These are phyloP conservation scores for Aspergillus transmontanensis DNA, from an alignment of 2,329 filamentous ascomycete species.

Conservation along the genomic window DNA sequence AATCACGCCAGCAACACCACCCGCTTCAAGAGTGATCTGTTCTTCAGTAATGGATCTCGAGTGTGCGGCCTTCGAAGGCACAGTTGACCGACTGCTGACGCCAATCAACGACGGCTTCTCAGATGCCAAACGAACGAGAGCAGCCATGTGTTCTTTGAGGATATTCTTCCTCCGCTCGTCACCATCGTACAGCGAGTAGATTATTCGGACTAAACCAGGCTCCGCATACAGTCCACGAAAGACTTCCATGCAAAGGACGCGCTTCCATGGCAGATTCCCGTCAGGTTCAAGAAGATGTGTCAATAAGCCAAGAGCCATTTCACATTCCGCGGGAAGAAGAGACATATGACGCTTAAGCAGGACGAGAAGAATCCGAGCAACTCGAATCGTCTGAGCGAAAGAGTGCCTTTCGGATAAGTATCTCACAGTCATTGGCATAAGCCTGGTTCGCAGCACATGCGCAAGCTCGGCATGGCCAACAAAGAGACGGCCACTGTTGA, in stretches of 20 bases:
- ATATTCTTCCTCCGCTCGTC: constrained; percentile 72
- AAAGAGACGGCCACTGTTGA: constrained; percentile 82
- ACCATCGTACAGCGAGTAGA: constrained; percentile 79
- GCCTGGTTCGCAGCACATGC: constrained; percentile 71
- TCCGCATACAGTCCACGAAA: constrained; percentile 85
- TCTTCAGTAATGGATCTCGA: constrained; percentile 66
- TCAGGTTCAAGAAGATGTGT: constrained; percentile 90
- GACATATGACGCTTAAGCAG: constrained; percentile 76
- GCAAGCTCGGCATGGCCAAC: constrained; percentile 76
- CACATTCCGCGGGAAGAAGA: constrained; percentile 75
- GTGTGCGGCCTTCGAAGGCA: constrained; percentile 66
- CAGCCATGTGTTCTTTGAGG: constrained; percentile 78
- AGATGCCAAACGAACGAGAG: constrained; percentile 88
- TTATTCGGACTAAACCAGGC: constrained; percentile 72
- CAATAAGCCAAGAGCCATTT: constrained; percentile 77
- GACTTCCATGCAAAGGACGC: constrained; percentile 87
- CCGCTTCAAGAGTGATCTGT: constrained; percentile 85
- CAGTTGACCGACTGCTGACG: constrained; percentile 82
- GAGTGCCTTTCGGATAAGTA: constrained; percentile 75
- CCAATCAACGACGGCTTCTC: constrained; percentile 90
- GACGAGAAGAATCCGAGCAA: constrained; percentile 80
- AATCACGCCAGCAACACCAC: constrained; percentile 85
- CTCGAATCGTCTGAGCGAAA: constrained; percentile 80
- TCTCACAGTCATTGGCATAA: constrained; percentile 82
- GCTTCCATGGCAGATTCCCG: constrained; percentile 75